Evolutionary conservation across 2,329 filamentous ascomycete species (phyloP).

Genomic region (Rhynchosporium secalis): DNA sequence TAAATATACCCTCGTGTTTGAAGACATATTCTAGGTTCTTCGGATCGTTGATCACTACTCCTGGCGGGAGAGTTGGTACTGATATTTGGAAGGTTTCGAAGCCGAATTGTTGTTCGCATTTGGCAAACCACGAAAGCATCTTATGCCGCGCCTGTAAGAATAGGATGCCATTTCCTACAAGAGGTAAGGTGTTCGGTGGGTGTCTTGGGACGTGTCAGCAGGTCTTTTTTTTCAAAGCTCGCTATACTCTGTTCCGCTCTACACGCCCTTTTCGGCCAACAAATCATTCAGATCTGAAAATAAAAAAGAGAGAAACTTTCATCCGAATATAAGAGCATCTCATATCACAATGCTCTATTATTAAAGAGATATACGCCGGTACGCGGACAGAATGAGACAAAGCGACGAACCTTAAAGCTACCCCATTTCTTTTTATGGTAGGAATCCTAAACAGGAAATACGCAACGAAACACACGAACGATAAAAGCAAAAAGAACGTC

Average conservation of each 20-base stretch:
- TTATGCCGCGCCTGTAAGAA: constrained; percentile 61
- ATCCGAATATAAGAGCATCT: neutral
- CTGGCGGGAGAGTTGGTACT: constrained; percentile 62
- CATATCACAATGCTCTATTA: neutral
- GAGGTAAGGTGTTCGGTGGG: constrained; percentile 44
- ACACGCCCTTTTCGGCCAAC: neutral
- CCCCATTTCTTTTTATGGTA: constrained; percentile 35
- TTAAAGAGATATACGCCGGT: neutral
- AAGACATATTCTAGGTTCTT: constrained; percentile 63
- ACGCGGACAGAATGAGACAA: neutral
- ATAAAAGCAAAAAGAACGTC: constrained; percentile 23
- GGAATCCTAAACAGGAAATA: constrained; percentile 29
- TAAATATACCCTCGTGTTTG: constrained; percentile 59
- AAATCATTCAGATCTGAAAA: neutral
- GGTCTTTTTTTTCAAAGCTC: neutral
- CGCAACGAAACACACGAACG: constrained; percentile 16
- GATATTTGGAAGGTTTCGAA: constrained; percentile 62
- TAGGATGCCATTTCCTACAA: constrained; percentile 61
- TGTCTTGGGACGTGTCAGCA: constrained; percentile 30
- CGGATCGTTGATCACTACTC: constrained; percentile 63
- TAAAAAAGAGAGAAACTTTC: neutral
- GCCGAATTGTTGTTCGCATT: constrained; percentile 56
- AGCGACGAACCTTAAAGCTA: constrained; percentile 32
- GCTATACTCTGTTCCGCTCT: neutral
- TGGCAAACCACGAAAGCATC: constrained; percentile 63